A percentile compares a stretch with the other conserved stretches of the same genome.
Evolutionary conservation across 164 flowering plant species (phyloP).

Genomic region (Umbilicus rupestris): DNA sequence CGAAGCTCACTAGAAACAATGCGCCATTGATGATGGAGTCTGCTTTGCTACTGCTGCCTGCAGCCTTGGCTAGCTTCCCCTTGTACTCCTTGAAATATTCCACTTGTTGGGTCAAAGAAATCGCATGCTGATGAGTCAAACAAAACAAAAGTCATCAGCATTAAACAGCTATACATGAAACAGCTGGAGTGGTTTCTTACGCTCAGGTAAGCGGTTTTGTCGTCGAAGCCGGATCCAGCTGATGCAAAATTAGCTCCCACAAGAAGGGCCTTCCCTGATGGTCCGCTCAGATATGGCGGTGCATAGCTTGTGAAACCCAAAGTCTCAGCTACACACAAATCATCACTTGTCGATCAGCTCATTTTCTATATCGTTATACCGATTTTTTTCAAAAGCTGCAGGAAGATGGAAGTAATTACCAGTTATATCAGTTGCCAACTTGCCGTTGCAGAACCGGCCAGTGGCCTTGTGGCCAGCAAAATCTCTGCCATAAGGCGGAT

Average conservation of each 20-base stretch:
- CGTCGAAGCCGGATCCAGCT: conserved; percentile 87
- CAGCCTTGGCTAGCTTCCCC: conserved; percentile 50
- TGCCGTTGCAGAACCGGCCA: conserved; percentile 90
- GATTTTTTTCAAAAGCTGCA: not conserved
- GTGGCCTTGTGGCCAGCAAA: conserved; percentile 54
- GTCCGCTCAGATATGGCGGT: conserved; percentile 82
- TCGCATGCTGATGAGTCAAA: conserved; percentile 44
- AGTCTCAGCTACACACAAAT: conserved; percentile 56
- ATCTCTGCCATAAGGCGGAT: conserved; percentile 87
- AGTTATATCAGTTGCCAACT: conserved; percentile 85
- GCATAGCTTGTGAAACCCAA: conserved; percentile 71
- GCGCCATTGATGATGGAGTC: conserved; percentile 46
- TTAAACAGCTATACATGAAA: not conserved
- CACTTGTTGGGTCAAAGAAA: conserved; percentile 63
- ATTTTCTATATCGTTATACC: too few species aligned
- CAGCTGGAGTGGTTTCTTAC: conserved; percentile 25
- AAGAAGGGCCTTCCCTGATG: conserved; percentile 81
- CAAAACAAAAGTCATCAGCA: not conserved
- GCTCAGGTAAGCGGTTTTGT: conserved; percentile 47
- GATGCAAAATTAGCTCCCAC: conserved; percentile 93
- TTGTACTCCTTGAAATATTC: conserved; percentile 50
- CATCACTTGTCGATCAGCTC: too few species aligned
- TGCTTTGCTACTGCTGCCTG: conserved; percentile 37
- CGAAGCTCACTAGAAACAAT: conserved; percentile 26
- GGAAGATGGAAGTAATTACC: conserved; percentile 26